Base-by-base conservation (phyloP, 1,139 yeast genomes). In the Protomyces inundatus region DNA sequence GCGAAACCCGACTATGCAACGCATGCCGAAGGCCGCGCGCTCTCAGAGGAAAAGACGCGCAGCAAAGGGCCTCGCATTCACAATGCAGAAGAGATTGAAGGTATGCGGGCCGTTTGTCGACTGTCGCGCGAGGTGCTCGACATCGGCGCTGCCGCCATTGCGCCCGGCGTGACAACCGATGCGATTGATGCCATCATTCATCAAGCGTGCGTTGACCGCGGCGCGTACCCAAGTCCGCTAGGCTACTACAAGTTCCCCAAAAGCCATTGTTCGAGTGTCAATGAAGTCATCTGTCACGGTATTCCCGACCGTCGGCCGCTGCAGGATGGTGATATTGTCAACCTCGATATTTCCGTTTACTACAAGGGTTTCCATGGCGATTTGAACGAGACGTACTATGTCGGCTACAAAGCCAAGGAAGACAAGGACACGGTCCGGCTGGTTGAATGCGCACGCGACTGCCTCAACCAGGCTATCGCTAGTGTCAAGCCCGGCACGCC, bases 271-370 rank as follows among this genome's bases (percentile, higher is more conserved):
- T 90, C 97, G 0, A 90, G 97, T 5, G 85, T 95, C 52, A 70
- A 95, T 75, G 98, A 93, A 77, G 86, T 90, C 66, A 88, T 93
- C 67, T 93, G 99, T 75, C 99, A 93, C 75, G 99, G 99, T 69
- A 88, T 93, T 66, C 98, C 98, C 34, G 98, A 95, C 75, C 82
- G 88, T 77, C 83, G 91, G 64, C 84, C 84, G 50, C 80, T 95
- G 68, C 78, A 89, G 74, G 98, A 93, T 71, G 98, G 99, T 62
- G 99, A 95, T 74, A 93, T 95, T 69, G 81, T 95, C 69, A 95
- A 95, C 74, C 78, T 95, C 69, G 99, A 95, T 74, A 90, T 95
- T 58, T 82, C 97, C 3, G 76, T 95, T 64, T 93, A 82, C 77
- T 84, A 87, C 75, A 84, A 87, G 70, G 98, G 98, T 0, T 84